Evolutionary conservation across 768 basidiomycete species (phyloP), one percentile per base, ranked within the genome.

Genomic region (Rhizopogon sp.): DNA sequence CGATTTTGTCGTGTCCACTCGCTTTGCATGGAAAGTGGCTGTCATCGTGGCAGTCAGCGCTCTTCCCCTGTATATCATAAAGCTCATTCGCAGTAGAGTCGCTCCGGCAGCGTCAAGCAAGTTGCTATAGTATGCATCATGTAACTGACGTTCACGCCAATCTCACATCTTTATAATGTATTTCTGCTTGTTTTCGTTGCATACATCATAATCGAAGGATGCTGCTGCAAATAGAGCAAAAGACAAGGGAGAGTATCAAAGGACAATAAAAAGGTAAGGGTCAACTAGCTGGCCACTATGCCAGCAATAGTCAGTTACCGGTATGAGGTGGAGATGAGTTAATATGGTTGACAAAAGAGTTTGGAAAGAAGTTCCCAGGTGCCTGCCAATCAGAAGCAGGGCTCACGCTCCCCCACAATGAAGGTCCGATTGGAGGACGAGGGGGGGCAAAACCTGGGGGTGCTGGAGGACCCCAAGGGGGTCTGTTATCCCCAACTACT

Each of bases 21-120:
- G 83, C 22, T 99, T 98, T 72, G 83, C 85, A 20, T 95, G 91
- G 92, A 98, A 98, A 72, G 90, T 97, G 11, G 89, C 89, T 0
- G 83, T 96, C 45, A 97, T 98, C 64, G 94, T 99, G 3, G 93
- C 89, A 6, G 82, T 99, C 71, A 96, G 93, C 61, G 89, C 94
- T 6, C 76, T 96, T 58, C 97, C 97, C 6, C 72, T 99, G 42
- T 97, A 89, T 67, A 79, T 96, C 60, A 83, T 96, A 76, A 98
- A 97, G 72, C 67, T 88, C 56, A 85, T 96, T 62, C 84, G 87
- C 62, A 84, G 86, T 73, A 80, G 88, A 68, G 76, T 98, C 54
- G 88, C 93, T 13, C 97, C 97, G 43, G 93, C 96, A 43, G 88
- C 88, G 46, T 96, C 93, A 59, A 93, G 90, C 71, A 99, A 99